Evolutionary conservation across 2,329 filamentous ascomycete genomes (phyloP), one percentile per base, ranked within the genome.

Genomic region (Daldinia eschscholtzii): DNA sequence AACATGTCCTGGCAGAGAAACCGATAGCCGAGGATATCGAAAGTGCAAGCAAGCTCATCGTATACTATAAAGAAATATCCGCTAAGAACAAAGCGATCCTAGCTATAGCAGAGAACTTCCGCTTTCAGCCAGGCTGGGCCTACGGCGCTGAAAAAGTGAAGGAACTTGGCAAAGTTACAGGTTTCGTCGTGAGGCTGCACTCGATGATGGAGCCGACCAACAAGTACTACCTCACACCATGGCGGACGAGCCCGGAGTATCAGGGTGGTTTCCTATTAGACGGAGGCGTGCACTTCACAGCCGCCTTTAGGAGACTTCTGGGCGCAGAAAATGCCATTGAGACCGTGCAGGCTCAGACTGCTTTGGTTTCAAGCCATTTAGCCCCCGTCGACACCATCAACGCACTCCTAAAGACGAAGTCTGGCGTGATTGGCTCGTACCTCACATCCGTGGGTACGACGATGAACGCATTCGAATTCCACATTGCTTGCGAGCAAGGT

Each of bases 241-340:
- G 92, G 92, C 88, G 92, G 61, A 91, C 90, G 78, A 85, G 81
- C 62, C 92, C 92, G 1, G 83, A 86, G 59, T 87, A 93, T 76
- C 91, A 93, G 79, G 92, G 92, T 61, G 92, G 92, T 0, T 94
- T 93, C 76, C 78, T 94, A 61, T 86, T 94, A 1, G 92, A 94
- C 75, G 91, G 88, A 13, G 92, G 92, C 48, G 91, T 94, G 28
- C 92, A 94, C 78, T 90, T 88, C 67, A 82, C 89, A 6, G 92
- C 92, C 6, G 89, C 81, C 0, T 83, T 90, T 57, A 83, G 92
- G 15, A 77, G 87, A 35, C 76, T 94, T 46, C 80, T 93, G 1
- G 82, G 83, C 18, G 68, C 79, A 0, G 81, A 81, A 15, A 78
- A 85, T 53, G 80, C 83, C 7, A 80, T 86, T 30, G 78, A 80